Evolutionary conservation across 495 filamentous ascomycete species (phyloP), one percentile per base, ranked within the genome.

Genomic region (Bacidia rubella): DNA sequence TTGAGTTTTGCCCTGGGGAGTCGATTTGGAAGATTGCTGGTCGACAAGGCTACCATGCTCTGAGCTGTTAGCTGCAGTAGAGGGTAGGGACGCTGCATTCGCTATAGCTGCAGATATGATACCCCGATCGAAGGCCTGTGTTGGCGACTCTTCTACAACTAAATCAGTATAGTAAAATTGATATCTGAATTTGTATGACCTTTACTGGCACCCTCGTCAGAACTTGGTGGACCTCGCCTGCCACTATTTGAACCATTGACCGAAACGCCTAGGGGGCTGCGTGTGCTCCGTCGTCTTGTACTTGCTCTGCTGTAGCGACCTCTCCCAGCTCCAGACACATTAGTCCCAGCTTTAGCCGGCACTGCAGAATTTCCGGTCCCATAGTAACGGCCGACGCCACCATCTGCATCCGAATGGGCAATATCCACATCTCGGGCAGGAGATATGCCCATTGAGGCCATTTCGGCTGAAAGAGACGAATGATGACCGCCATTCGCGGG

Each of bases 31-130:
- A 17, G 75, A 65, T 64, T 82, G 77, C 60, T 86, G 84, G 41
- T 86, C 80, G 39, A 92, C 62, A 55, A 90, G 72, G 62, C 86
- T 92, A 38, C 78, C 73, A 60, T 88, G 89, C 58, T 84, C 82
- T 54, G 82, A 75, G 3, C 80, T 82, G 57, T 68, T 71, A 1
- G 68, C 68, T 2, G 79, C 70, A 11, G 74, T 74, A 17, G n/a
- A n/a, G 73, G 82, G 75, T 17, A 79, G 72, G 49, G 85, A 84
- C 45, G 85, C 86, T 22, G 88, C 87, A 62, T 85, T 90, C 10
- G 88, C 87, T 60, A 93, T 93, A n/a, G 89, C 90, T 44, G 79
- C 75, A 17, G 80, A 89, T 52, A 96, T 95, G 55, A 95, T 93
- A 47, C 87, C 89, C 54, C 77, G 74, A 57, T 80, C 79, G 60